Evolutionary conservation across 1,284 basidiomycete genomes (phyloP).

Genomic region (Sanghuangporus sanghuang): DNA sequence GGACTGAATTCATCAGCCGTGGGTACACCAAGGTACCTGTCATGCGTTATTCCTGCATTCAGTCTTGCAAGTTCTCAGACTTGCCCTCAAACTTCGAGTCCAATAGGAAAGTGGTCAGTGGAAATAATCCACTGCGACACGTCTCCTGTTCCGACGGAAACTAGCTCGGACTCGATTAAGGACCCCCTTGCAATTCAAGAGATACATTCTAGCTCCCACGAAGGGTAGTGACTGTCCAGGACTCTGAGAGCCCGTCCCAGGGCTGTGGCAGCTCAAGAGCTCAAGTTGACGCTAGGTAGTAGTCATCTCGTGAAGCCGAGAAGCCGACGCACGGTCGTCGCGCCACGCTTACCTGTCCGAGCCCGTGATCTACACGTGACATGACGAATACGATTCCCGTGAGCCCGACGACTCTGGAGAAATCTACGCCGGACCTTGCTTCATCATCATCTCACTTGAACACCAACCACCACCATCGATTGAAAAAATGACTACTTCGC

Average conservation of each 20-base stretch:
- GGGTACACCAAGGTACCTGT: too few species aligned
- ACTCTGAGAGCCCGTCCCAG: not conserved
- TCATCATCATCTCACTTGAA: not conserved
- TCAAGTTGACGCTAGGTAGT: not conserved
- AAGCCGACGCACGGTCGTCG: constrained; percentile 1
- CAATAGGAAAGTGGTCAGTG: too few species aligned
- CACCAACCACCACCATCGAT: constrained; percentile 11
- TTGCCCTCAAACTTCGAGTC: too few species aligned
- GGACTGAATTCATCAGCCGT: too few species aligned
- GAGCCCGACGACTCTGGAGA: not conserved
- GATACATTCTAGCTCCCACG: not conserved
- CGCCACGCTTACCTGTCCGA: not conserved
- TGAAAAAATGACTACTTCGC: constrained; percentile 71
- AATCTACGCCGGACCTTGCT: not conserved
- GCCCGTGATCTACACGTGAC: not conserved
- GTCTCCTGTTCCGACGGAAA: too few species aligned
- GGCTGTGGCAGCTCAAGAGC: not conserved
- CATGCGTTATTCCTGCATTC: too few species aligned
- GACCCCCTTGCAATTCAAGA: too few species aligned
- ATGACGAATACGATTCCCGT: not conserved
- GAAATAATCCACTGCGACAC: too few species aligned
- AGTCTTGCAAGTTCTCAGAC: too few species aligned
- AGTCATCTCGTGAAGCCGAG: not conserved
- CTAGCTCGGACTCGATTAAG: too few species aligned
- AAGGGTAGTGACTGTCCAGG: not conserved